Percentiles rank a stretch among this genome's conserved stretches.
These are phyloP conservation scores for Mucor indicus DNA, from an alignment of 371 early-diverging fungal species.

Conservation along the genomic window DNA sequence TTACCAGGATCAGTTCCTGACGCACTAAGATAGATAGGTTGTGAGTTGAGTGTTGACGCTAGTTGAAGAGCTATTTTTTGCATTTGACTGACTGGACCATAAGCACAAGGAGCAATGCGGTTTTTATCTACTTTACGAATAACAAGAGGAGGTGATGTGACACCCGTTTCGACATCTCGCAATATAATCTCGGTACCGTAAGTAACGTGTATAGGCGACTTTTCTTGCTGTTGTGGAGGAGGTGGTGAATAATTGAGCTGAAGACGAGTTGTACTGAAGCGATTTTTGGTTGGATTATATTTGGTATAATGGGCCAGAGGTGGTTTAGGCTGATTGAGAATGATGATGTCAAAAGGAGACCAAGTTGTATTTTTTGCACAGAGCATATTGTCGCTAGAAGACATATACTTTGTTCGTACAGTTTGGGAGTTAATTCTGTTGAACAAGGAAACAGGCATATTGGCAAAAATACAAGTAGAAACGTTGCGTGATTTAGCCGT, in stretches of 20 bases:
- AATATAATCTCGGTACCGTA: slow-evolving; percentile 76
- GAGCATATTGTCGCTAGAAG: slow-evolving; percentile 52
- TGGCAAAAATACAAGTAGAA: slow-evolving; percentile 70
- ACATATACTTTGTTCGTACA: slow-evolving; percentile 80
- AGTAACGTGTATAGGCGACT: slow-evolving; percentile 50
- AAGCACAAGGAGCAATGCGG: slow-evolving; percentile 60
- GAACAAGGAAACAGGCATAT: slow-evolving; percentile 69
- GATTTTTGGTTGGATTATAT: slow-evolving; percentile 17
- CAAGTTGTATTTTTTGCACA: slow-evolving; percentile 75
- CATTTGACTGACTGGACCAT: slow-evolving; percentile 82
- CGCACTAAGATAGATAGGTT: slow-evolving; percentile 39
- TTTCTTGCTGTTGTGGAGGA: background rate
- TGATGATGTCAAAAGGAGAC: slow-evolving; percentile 72
- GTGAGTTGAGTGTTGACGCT: slow-evolving; percentile 20
- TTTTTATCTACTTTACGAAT: slow-evolving; percentile 80
- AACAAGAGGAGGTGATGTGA: slow-evolving; percentile 66
- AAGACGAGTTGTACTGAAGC: slow-evolving; percentile 8
- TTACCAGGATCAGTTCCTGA: slow-evolving; percentile 17
- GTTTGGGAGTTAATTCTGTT: slow-evolving; percentile 87
- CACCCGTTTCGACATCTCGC: slow-evolving; percentile 62
- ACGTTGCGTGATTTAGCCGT: slow-evolving; percentile 75
- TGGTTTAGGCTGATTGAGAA: slow-evolving; percentile 44
- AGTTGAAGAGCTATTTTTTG: slow-evolving; percentile 80
- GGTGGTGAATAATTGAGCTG: background rate
- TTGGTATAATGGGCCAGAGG: background rate